A percentile compares a stretch with the other conserved stretches of the same genome.
Conservation (phyloP, 208 protist species). For the Leishmania arabica region DNA sequence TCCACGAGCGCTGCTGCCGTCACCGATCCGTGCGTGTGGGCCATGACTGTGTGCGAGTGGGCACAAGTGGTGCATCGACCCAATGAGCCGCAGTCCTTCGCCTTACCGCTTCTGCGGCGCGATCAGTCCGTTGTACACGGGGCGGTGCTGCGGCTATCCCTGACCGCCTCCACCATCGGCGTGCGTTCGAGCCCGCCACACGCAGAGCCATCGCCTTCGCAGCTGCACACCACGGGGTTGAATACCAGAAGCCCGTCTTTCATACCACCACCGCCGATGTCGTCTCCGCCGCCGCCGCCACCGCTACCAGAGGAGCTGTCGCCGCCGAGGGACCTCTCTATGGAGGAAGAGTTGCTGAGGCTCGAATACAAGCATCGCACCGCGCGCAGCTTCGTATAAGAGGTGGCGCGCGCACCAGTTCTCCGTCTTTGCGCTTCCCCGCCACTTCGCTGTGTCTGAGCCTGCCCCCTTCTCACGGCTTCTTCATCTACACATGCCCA, state of each 20-base stretch:
- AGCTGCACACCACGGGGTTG: not conserved
- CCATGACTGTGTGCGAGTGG: slow-evolving; percentile 79
- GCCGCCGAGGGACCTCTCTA: slow-evolving; percentile 13
- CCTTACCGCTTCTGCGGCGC: slow-evolving; percentile 57
- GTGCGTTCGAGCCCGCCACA: not conserved
- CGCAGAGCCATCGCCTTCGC: not conserved
- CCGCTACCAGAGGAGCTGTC: not conserved
- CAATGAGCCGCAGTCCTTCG: slow-evolving; percentile 39
- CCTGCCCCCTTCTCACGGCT: not conserved
- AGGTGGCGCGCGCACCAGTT: not conserved
- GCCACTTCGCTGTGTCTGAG: not conserved
- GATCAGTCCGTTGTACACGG: slow-evolving; percentile 40
- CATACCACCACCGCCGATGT: not conserved
- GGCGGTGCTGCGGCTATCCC: slow-evolving; percentile 55
- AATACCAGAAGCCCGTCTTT: not conserved
- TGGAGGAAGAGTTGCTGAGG: slow-evolving; percentile 76
- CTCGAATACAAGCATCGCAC: slow-evolving; percentile 39
- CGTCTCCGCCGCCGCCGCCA: not conserved
- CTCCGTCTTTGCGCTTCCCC: not conserved
- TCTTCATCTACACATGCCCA: not conserved
- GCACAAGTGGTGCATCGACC: slow-evolving; percentile 47
- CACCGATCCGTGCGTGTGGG: slow-evolving; percentile 53
- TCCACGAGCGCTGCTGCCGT: not conserved
- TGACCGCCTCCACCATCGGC: slow-evolving; percentile 45
- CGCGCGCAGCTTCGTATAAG: not conserved